Percentiles rank a stretch among this genome's conserved stretches.
phyloP scores from a whole-genome alignment of 495 filamentous ascomycete genomes.

The Beverwykella pulmonaria region DNA sequence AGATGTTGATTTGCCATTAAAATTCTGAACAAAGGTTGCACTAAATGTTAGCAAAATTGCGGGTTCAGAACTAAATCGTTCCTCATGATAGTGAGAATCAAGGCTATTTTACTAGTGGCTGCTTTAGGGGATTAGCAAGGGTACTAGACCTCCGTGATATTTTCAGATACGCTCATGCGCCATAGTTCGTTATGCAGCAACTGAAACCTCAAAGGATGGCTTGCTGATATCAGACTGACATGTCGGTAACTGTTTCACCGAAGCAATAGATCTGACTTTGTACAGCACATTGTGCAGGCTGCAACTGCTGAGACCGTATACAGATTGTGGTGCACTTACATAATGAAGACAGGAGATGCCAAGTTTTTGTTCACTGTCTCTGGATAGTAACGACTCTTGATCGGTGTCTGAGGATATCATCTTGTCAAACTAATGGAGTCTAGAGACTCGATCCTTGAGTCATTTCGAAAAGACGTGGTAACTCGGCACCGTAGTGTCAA shows the following conservation, averaged over 20 bases:
- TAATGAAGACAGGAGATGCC: slow-evolving; percentile 10
- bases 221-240: background rate
- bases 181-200: background rate
- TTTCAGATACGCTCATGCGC: background rate
- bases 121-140: background rate
- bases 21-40: no score
- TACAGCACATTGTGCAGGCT: background rate
- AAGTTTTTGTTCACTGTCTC: background rate
- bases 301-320: background rate
- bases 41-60: background rate
- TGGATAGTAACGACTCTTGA: background rate
- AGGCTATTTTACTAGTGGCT: background rate
- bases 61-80: background rate
- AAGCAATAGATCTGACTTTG: background rate
- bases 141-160: background rate
- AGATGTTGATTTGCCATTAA: background rate
- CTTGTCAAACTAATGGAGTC: background rate
- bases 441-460: background rate
- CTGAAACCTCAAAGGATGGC: background rate
- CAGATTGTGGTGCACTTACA: background rate
- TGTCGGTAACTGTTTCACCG: background rate
- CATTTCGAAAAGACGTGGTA: background rate
- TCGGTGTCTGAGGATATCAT: background rate
- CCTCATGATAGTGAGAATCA: background rate
- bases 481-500: background rate